Conservation (phyloP, 345 rosid genomes). For the Brassica juncea region DNA sequence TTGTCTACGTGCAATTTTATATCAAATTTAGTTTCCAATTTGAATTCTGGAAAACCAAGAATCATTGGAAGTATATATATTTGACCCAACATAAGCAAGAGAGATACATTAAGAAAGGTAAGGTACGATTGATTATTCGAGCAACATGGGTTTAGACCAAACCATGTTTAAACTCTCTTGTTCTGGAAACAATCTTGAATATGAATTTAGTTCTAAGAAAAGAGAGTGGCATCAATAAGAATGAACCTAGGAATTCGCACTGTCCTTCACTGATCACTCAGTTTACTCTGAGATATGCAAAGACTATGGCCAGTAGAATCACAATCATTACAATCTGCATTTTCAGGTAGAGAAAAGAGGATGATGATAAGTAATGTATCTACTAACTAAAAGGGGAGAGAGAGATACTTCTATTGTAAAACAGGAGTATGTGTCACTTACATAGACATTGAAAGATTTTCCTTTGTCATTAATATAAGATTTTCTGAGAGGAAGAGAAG, state of each 20-base stretch:
- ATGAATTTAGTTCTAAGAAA: conserved; percentile 7
- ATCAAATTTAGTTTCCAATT: background rate
- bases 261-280: conserved; percentile 6
- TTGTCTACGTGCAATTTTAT: background rate
- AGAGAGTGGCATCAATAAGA: conserved; percentile 10
- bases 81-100: background rate
- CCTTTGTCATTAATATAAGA: conserved; percentile 49
- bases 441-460: conserved; percentile 34
- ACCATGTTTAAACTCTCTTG: conserved; percentile 15
- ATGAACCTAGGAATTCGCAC: conserved; percentile 14
- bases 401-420: background rate
- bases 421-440: conserved; percentile 13
- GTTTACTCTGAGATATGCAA: conserved; percentile 46
- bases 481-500: conserved; percentile 50
- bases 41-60: background rate
- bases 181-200: conserved; percentile 29
- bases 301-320: conserved; percentile 52
- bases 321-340: conserved; percentile 54
- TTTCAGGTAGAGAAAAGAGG: background rate
- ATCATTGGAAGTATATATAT: background rate
- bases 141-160: conserved; percentile 17
- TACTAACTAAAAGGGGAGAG: background rate
- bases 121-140: background rate
- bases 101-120: conserved; percentile 1
- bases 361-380: background rate